A percentile compares a stretch with the other conserved stretches of the same genome.
phyloP scores from a whole-genome alignment of 1,284 basidiomycete genomes.

The Laetiporus sulphureus region DNA sequence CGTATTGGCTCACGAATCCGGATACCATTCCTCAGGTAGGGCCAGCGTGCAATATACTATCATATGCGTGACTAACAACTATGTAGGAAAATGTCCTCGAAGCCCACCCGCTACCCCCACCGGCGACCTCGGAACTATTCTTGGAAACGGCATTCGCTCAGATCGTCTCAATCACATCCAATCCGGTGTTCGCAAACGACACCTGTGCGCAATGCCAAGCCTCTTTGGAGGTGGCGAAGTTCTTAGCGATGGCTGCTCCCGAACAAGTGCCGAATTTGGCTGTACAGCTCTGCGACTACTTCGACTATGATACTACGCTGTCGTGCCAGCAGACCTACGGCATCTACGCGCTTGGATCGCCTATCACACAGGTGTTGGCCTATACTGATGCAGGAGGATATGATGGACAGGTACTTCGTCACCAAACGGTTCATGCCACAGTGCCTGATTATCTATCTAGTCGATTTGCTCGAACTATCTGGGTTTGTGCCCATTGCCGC shows the following conservation, averaged over 20 bases:
- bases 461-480: slow-evolving; percentile 48
- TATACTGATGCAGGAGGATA: slow-evolving; percentile 60
- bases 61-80: neutral
- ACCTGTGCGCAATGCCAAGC: slow-evolving; percentile 60
- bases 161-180: slow-evolving; percentile 45
- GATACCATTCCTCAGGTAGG: slow-evolving; percentile 42
- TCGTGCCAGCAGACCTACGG: slow-evolving; percentile 48
- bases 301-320: slow-evolving; percentile 40
- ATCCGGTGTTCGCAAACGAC: slow-evolving; percentile 41
- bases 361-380: slow-evolving; percentile 61
- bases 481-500: slow-evolving; percentile 42
- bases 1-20: slow-evolving; percentile 53
- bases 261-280: slow-evolving; percentile 52
- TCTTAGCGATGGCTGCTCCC: slow-evolving; percentile 59
- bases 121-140: slow-evolving; percentile 36
- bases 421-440: neutral
- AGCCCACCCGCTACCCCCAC: slow-evolving; percentile 60
- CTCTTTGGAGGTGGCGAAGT: slow-evolving; percentile 57
- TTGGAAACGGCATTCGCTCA: slow-evolving; percentile 47
- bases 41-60: neutral
- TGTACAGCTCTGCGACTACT: slow-evolving; percentile 54
- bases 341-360: slow-evolving; percentile 41
- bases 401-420: slow-evolving; percentile 53
- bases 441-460: neutral
- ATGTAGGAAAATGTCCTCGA: slow-evolving; percentile 47